Conservation (phyloP, 2,329 filamentous ascomycete species). For the Penicillium corylophilum region DNA sequence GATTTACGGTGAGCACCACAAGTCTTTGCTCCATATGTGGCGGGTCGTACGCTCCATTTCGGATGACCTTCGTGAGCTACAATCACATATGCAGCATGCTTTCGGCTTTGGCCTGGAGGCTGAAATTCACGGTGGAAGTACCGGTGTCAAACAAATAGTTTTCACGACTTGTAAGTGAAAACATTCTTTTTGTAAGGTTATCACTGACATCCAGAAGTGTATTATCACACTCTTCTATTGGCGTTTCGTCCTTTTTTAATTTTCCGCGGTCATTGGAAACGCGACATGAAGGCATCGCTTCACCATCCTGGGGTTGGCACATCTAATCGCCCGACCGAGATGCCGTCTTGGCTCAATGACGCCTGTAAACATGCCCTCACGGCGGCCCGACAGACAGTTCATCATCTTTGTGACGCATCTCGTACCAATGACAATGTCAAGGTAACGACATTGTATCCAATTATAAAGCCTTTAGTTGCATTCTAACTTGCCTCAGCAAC, state of each 20-base stretch:
- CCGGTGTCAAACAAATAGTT: conserved; percentile 44
- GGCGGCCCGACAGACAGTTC: conserved; percentile 43
- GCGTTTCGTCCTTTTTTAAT: conserved; percentile 49
- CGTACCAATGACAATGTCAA: conserved; percentile 41
- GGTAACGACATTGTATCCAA: conserved; percentile 26
- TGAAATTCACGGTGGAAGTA: conserved; percentile 35
- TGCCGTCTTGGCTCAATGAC: conserved; percentile 44
- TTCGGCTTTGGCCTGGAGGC: conserved; percentile 39
- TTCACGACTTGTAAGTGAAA: conserved; percentile 39
- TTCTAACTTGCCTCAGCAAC: conserved; percentile 30
- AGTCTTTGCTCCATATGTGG: conserved; percentile 41
- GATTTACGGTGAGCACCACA: conserved; percentile 44
- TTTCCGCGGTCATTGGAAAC: conserved; percentile 43
- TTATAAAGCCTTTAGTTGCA: not conserved
- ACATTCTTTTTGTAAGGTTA: not conserved
- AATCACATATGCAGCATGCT: conserved; percentile 26
- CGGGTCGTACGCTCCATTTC: conserved; percentile 33
- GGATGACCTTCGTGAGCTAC: conserved; percentile 31
- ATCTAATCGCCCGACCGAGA: conserved; percentile 23
- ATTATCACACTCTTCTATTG: conserved; percentile 45
- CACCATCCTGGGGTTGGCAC: conserved; percentile 2
- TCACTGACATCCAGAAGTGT: conserved; percentile 34
- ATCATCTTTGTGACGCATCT: conserved; percentile 42
- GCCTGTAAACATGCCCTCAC: conserved; percentile 46
- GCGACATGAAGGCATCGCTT: conserved; percentile 26